Evolutionary conservation across 371 early-diverging fungal species (phyloP).

Genomic region (Lichtheimia ornata): DNA sequence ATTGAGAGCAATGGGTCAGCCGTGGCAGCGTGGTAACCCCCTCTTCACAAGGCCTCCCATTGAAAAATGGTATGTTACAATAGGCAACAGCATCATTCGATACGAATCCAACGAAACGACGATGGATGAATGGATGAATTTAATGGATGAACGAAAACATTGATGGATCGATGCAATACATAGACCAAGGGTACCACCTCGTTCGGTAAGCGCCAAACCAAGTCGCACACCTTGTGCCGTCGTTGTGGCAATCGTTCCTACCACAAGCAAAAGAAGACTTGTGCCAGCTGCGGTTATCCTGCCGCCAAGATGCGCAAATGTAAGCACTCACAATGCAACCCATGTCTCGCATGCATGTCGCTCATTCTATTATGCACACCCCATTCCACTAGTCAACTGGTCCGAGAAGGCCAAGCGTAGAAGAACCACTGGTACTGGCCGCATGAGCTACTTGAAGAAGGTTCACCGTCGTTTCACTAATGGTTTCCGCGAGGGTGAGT

Average conservation of each 20-base stretch:
- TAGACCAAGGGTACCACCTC: conserved; percentile 98
- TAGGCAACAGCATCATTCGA: not conserved
- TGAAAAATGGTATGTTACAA: conserved; percentile 6
- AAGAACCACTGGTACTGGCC: conserved; percentile 97
- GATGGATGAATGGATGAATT: conserved; percentile 19
- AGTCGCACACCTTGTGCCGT: conserved; percentile 97
- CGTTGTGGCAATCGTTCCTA: conserved; percentile 97
- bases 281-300: conserved; percentile 98
- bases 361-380: not conserved
- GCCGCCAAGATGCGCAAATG: conserved; percentile 94
- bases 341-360: not conserved
- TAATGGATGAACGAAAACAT: conserved; percentile 2
- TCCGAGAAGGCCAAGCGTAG: conserved; percentile 93
- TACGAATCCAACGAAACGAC: not conserved
- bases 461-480: conserved; percentile 91
- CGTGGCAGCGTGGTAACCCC: not conserved
- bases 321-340: conserved; percentile 40
- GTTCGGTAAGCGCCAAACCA: conserved; percentile 99
- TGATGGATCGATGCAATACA: not conserved
- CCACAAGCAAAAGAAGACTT: conserved; percentile 99
- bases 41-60: conserved; percentile 3
- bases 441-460: conserved; percentile 93
- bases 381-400: conserved; percentile 80
- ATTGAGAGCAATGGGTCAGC: not conserved
- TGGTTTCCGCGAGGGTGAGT: conserved; percentile 86